Percentiles rank a stretch among this genome's conserved stretches.
Evolutionary conservation across 169 alveolate genomes (phyloP).

Genomic region (Plasmodium yoelii): DNA sequence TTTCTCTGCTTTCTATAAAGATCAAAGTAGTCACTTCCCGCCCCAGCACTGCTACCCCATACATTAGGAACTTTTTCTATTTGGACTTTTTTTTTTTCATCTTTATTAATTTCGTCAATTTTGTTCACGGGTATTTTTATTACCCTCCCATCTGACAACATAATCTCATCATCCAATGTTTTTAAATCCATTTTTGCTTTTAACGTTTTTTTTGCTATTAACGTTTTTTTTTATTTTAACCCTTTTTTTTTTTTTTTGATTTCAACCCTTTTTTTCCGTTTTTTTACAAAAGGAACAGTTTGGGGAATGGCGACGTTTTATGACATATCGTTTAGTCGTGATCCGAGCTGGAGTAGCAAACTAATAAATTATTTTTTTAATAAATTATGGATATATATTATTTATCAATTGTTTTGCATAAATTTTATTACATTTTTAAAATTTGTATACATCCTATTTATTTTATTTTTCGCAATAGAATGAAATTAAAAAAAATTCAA

Average conservation of each 20-base stretch:
- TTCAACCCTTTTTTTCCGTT: background rate
- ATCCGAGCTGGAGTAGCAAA: background rate
- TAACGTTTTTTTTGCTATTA: background rate
- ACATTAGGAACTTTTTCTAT: slow-evolving; percentile 82
- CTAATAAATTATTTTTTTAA: too few species aligned
- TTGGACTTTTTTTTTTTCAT: slow-evolving; percentile 60
- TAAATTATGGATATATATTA: too few species aligned
- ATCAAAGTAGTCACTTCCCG: slow-evolving; percentile 86
- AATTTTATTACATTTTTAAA: too few species aligned
- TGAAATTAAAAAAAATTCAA: too few species aligned
- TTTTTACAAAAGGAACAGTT: background rate
- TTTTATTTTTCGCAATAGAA: too few species aligned
- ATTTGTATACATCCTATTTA: too few species aligned
- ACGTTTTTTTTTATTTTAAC: too few species aligned
- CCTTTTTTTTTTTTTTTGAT: too few species aligned
- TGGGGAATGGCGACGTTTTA: background rate
- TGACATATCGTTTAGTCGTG: background rate
- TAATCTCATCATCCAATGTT: slow-evolving; percentile 75
- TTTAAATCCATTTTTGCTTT: slow-evolving; percentile 24
- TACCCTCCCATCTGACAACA: slow-evolving; percentile 78
- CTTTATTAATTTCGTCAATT: slow-evolving; percentile 24
- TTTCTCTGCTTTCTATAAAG: slow-evolving; percentile 79
- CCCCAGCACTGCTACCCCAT: slow-evolving; percentile 88
- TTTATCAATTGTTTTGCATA: too few species aligned
- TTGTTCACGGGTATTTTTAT: slow-evolving; percentile 71